phyloP scores from a whole-genome alignment of 306 rosid genomes.

The Alnus rubra region DNA sequence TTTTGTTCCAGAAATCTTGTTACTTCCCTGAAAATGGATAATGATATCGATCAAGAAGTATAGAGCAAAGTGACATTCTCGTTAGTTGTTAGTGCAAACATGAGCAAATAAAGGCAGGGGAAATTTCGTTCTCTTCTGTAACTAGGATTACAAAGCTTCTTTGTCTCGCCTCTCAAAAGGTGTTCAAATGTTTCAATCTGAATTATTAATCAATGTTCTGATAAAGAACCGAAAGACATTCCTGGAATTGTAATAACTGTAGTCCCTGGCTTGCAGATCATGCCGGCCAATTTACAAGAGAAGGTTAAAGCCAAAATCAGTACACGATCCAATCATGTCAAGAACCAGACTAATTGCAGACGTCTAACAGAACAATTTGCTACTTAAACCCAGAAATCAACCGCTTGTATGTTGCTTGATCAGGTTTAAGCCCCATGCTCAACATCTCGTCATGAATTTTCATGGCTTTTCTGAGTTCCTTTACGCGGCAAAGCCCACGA shows the following conservation, averaged over 20 bases:
- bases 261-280: background rate
- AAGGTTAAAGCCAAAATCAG: background rate
- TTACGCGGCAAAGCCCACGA: slow-evolving; percentile 28
- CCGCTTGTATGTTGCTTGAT: slow-evolving; percentile 41
- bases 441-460: slow-evolving; percentile 57
- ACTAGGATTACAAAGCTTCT: background rate
- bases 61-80: background rate
- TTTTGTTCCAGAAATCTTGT: too few species aligned
- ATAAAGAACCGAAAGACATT: background rate
- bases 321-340: background rate
- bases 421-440: slow-evolving; percentile 48
- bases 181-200: background rate
- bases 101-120: too few species aligned
- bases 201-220: background rate
- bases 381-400: slow-evolving; percentile 37
- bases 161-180: background rate
- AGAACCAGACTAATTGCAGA: background rate
- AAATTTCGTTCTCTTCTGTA: too few species aligned
- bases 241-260: background rate
- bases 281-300: background rate
- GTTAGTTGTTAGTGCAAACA: background rate
- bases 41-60: background rate
- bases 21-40: too few species aligned
- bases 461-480: slow-evolving; percentile 46
- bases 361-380: background rate